A percentile compares a stretch with the other conserved stretches of the same genome.
Conservation (phyloP, 2,329 filamentous ascomycete species). For the Fusarium chlamydosporum region DNA sequence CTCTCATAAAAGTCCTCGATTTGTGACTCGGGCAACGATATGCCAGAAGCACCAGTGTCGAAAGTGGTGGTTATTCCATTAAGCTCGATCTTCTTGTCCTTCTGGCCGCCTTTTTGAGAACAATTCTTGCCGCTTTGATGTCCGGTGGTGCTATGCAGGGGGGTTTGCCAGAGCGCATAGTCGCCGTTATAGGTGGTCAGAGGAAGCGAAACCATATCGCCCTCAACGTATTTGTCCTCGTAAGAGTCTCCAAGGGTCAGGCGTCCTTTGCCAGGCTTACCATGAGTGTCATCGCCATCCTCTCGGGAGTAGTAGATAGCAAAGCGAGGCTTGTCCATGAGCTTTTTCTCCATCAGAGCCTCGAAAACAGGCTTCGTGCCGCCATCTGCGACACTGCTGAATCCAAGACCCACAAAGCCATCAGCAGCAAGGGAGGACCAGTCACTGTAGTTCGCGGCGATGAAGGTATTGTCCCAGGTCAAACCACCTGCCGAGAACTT, state of each 20-base stretch:
- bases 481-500: constrained; percentile 39
- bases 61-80: constrained; percentile 47
- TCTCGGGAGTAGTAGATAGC: constrained; percentile 51
- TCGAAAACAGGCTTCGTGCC: constrained; percentile 53
- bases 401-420: constrained; percentile 56
- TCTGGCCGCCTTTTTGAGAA: constrained; percentile 29
- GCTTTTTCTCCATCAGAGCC: constrained; percentile 50
- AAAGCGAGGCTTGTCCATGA: constrained; percentile 54
- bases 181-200: constrained; percentile 5
- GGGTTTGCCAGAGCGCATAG: constrained; percentile 54
- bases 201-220: constrained; percentile 41
- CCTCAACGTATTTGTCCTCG: constrained; percentile 52
- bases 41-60: constrained; percentile 53
- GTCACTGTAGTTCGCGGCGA: constrained; percentile 50
- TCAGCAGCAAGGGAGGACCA: constrained; percentile 52
- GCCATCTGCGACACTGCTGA: constrained; percentile 52
- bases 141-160: constrained; percentile 4
- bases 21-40: constrained; percentile 47
- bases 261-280: constrained; percentile 45
- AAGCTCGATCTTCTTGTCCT: constrained; percentile 15
- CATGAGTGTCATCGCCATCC: constrained; percentile 18
- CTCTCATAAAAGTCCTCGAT: constrained; percentile 52
- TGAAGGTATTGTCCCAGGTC: constrained; percentile 51
- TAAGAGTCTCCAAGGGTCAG: constrained; percentile 54
- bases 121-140: background rate